Evolutionary conservation across 176 grass and related monocot genomes (phyloP).

Genomic region (Phyllostachys edulis): DNA sequence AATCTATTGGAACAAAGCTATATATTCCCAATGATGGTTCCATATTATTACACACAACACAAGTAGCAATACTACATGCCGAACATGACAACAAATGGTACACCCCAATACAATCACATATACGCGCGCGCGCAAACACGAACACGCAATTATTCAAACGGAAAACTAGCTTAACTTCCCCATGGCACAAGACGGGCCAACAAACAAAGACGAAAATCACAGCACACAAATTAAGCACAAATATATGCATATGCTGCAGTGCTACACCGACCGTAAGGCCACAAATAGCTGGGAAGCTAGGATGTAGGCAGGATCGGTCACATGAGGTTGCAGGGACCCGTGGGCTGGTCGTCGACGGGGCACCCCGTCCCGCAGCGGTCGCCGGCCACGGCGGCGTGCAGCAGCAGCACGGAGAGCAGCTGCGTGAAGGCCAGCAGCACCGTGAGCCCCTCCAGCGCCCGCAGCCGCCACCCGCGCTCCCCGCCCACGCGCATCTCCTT

Average conservation of each 20-base stretch:
- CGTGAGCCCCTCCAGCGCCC: slow-evolving; percentile 52
- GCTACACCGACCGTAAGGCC: too few relatives aligned
- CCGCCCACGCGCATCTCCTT: slow-evolving; percentile 59
- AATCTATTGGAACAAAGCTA: too few relatives aligned
- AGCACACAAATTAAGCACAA: background rate
- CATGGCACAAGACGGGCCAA: background rate
- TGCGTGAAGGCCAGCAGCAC: slow-evolving; percentile 53
- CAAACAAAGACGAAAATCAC: background rate
- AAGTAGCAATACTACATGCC: too few relatives aligned
- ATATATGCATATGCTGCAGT: too few relatives aligned
- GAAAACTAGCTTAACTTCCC: background rate
- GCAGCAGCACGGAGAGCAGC: slow-evolving; percentile 48
- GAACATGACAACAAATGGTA: too few relatives aligned
- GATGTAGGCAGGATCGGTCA: background rate
- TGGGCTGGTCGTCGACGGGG: background rate
- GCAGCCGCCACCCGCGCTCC: slow-evolving; percentile 54
- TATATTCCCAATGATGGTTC: too few relatives aligned
- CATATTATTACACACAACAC: too few relatives aligned
- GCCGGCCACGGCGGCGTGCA: slow-evolving; percentile 52
- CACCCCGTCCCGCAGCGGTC: slow-evolving; percentile 42
- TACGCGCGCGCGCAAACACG: too few relatives aligned
- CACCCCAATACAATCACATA: too few relatives aligned
- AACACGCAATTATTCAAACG: background rate
- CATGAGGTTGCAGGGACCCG: background rate
- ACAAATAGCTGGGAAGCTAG: too few relatives aligned